Percentiles rank a stretch among this genome's conserved stretches.
phyloP scores from a whole-genome alignment of 140 eudicot species.

The Flaveria floridana region DNA sequence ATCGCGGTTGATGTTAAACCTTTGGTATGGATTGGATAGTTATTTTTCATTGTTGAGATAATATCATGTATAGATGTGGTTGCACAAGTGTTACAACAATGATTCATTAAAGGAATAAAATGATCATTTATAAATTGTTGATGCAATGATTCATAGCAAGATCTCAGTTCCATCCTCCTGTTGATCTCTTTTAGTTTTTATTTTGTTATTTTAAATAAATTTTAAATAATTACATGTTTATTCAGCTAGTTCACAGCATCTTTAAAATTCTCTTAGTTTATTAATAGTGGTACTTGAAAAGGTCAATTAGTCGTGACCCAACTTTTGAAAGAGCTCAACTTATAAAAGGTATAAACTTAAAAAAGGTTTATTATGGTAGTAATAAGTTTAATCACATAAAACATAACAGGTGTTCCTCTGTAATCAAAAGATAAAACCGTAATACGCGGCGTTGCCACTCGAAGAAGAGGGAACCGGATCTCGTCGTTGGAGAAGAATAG shows the following conservation, averaged over 20 bases:
- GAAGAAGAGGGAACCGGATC: no score
- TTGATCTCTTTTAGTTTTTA: neutral
- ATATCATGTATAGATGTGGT: neutral
- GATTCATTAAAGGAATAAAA: neutral
- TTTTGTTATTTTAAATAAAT: neutral
- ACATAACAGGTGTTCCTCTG: no score
- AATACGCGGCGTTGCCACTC: no score
- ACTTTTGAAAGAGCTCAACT: neutral
- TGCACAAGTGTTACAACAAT: neutral
- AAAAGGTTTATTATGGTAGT: no score
- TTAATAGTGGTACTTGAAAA: neutral
- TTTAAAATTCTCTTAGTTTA: no score
- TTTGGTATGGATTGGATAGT: neutral
- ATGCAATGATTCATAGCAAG: neutral
- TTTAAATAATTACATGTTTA: neutral
- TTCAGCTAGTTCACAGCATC: no score
- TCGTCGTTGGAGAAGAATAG: no score
- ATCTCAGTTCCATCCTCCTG: neutral
- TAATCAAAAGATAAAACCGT: no score
- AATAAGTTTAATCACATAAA: no score
- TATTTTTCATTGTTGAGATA: neutral
- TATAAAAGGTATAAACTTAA: no score
- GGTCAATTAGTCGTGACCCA: neutral
- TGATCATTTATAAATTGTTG: neutral
- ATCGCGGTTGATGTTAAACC: neutral